Base-by-base conservation (phyloP, 2,329 filamentous ascomycete genomes). In the Alternaria incomplexa region DNA sequence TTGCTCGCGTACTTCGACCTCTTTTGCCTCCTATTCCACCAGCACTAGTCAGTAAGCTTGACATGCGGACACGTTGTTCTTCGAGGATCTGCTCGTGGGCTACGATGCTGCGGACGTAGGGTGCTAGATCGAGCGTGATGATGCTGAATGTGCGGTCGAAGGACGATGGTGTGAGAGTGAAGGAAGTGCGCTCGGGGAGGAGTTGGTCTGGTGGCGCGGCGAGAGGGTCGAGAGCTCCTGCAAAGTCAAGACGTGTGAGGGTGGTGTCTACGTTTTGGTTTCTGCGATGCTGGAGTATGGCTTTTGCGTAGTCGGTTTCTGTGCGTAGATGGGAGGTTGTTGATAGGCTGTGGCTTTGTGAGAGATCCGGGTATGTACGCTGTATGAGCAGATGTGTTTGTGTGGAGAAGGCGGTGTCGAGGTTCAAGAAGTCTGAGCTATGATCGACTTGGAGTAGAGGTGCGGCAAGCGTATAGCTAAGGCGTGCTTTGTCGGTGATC, bases 31-130 rank as follows among this genome's bases (percentile, higher is more conserved):
- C 62, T 13, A 78, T 79, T 0, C 85, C 86, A 6, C 86, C 87
- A 65, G 89, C 86, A 56, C 86, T 88, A 4, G 20, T 52, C 12
- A 92, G 80, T 1, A 93, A 78, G 57, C 84, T 88, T 67, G 88
- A 88, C 10, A 92, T 79, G 17, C 86, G 85, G 8, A 87, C 77
- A 11, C 93, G 87, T 66, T 93, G 88, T 64, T 88, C 83, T 72
- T 93, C 90, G 1, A 96, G 85, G 1, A 84, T 85, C 20, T 88
- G 82, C 70, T 98, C 95, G 74, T 90, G 91, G 0, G 89, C 85
- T 2, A 95, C 89, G 63, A 99, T 98, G 40, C 86, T 85, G 11
- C 96, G 91, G n/a, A 98, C 87, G 77, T 93, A 98, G 0, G 96
- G 96, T 0, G 93, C 94, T 2, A 98, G 84, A 66, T 99, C 96